A percentile compares a stretch with the other conserved stretches of the same genome.
Evolutionary conservation across 306 rosid species (phyloP).

Genomic region (Lablab purpureus): DNA sequence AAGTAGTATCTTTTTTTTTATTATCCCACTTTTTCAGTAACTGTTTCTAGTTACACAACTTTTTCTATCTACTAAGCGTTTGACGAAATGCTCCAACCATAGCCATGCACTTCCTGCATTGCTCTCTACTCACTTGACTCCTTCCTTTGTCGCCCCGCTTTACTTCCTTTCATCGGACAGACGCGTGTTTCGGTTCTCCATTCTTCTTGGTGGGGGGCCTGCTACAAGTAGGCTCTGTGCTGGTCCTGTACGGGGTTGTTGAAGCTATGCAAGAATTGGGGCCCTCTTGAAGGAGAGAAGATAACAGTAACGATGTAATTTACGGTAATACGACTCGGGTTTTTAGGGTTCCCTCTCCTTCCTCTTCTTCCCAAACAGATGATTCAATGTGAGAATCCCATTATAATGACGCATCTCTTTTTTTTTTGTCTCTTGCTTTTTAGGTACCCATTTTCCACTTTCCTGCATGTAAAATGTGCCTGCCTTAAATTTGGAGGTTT

Average conservation of each 20-base stretch:
- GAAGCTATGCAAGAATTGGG: conserved; percentile 62
- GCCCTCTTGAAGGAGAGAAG: conserved; percentile 58
- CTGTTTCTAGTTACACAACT: no score
- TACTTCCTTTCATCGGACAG: conserved; percentile 25
- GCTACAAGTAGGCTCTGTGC: conserved; percentile 41
- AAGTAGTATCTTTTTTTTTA: not conserved
- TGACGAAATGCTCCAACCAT: conserved; percentile 95
- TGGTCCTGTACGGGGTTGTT: conserved; percentile 55
- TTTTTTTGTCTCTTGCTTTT: not conserved
- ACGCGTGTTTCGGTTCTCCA: not conserved
- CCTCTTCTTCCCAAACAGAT: conserved; percentile 51
- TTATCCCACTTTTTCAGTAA: not conserved
- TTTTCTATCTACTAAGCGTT: conserved; percentile 42
- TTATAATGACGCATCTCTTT: conserved; percentile 38
- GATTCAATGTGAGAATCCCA: conserved; percentile 73
- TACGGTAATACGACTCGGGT: conserved; percentile 35
- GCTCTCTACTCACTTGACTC: conserved; percentile 30
- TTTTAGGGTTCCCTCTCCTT: conserved; percentile 45
- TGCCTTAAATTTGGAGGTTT: not conserved
- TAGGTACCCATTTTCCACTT: not conserved
- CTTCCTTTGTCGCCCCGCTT: conserved; percentile 37
- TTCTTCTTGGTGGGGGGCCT: not conserved
- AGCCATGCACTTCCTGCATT: conserved; percentile 68
- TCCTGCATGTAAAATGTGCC: conserved; percentile 11
- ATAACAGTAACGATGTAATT: conserved; percentile 23